These are phyloP conservation scores for Trichoderma simmonsii DNA, from an alignment of 2,329 filamentous ascomycete species.

Conservation along the genomic window DNA sequence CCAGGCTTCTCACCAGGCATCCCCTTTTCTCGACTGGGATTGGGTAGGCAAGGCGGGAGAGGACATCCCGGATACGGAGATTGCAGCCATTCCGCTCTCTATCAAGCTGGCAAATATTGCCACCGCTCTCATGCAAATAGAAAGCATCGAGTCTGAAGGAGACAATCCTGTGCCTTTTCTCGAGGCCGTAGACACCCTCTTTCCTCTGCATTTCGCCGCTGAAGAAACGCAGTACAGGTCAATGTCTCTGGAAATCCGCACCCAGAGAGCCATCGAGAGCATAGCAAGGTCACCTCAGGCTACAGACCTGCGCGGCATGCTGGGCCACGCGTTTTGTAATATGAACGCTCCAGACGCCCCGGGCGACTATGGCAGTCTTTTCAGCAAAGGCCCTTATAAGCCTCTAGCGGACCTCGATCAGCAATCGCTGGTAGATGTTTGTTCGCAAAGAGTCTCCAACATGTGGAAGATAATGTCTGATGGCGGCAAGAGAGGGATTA, in stretches of 20 bases:
- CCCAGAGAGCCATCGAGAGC: conserved; percentile 32
- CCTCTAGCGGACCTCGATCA: conserved; percentile 23
- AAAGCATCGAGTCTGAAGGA: conserved; percentile 13
- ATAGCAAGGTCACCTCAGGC: conserved; percentile 21
- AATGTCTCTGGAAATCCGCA: conserved; percentile 38
- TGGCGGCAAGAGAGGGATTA: not conserved
- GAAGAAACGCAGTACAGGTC: conserved; percentile 20
- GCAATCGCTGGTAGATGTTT: conserved; percentile 23
- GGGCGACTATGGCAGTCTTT: conserved; percentile 17
- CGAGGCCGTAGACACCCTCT: conserved; percentile 30
- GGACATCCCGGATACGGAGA: not conserved
- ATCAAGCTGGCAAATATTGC: conserved; percentile 37
- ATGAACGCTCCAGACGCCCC: not conserved
- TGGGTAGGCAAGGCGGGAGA: conserved; percentile 19
- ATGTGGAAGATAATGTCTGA: conserved; percentile 14
- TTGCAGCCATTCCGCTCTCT: conserved; percentile 14
- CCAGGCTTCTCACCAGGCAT: conserved; percentile 17
- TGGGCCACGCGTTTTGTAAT: conserved; percentile 34
- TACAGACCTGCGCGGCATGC: conserved; percentile 21
- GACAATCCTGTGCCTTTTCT: conserved; percentile 30
- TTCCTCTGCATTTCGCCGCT: conserved; percentile 31
- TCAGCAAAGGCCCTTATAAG: conserved; percentile 27
- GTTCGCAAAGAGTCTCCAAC: conserved; percentile 25
- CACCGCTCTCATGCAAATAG: conserved; percentile 32
- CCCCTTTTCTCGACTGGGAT: conserved; percentile 31